Percentiles rank a stretch among this genome's conserved stretches.
phyloP scores from a whole-genome alignment of 371 early-diverging fungal genomes.

The Mucor racemosus region DNA sequence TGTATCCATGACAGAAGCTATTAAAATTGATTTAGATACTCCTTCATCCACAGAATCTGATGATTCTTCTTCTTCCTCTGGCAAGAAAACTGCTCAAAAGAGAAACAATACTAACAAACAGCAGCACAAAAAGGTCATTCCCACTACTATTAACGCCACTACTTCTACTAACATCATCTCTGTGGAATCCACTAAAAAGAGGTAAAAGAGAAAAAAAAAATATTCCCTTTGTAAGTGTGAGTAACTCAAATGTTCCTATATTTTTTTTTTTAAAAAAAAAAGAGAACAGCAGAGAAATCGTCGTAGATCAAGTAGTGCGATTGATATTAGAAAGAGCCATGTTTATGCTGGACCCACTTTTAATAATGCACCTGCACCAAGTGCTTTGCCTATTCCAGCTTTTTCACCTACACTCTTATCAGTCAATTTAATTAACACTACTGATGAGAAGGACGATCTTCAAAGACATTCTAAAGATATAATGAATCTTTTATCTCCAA shows the following conservation, averaged over 20 bases:
- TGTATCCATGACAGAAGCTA: conserved; percentile 22
- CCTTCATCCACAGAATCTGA: conserved; percentile 22
- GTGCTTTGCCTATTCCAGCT: conserved; percentile 75
- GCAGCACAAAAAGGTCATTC: background rate
- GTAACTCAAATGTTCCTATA: background rate
- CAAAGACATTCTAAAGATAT: conserved; percentile 36
- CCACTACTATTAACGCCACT: background rate
- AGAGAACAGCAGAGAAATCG: conserved; percentile 12
- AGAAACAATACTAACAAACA: background rate
- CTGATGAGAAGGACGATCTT: background rate
- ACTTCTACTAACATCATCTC: background rate
- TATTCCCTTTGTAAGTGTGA: background rate
- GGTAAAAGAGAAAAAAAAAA: background rate
- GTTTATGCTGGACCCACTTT: conserved; percentile 82
- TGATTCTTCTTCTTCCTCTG: conserved; percentile 11
- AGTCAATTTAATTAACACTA: background rate
- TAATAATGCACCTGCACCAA: conserved; percentile 79
- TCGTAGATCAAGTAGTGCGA: conserved; percentile 23
- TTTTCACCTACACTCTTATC: conserved; percentile 38
- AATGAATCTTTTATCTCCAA: conserved; percentile 32
- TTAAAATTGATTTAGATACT: conserved; percentile 16
- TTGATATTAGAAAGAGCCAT: conserved; percentile 18
- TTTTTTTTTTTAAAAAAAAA: background rate
- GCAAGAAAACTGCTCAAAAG: background rate
- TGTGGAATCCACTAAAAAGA: conserved; percentile 5